Evolutionary conservation across 2,329 filamentous ascomycete genomes (phyloP).

Genomic region (Cryphonectria carpinicola): DNA sequence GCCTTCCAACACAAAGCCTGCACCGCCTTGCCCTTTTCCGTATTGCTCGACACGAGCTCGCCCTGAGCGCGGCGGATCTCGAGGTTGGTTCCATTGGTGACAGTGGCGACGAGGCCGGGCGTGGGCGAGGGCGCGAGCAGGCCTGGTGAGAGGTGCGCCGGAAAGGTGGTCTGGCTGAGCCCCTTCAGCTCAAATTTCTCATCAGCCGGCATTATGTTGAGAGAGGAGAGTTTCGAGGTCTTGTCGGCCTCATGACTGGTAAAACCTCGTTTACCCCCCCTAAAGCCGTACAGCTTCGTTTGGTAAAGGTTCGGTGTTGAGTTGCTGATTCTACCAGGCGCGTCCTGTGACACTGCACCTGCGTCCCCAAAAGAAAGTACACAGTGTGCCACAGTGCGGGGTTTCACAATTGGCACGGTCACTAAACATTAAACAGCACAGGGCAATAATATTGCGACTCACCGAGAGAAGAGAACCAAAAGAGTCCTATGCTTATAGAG

Average conservation of each 20-base stretch:
- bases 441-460: not conserved
- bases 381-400: constrained; percentile 12
- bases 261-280: no score
- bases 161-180: constrained; percentile 61
- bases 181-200: constrained; percentile 45
- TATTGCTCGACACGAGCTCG: constrained; percentile 62
- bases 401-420: not conserved
- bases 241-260: constrained; percentile 16
- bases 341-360: constrained; percentile 3
- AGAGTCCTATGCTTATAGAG: not conserved
- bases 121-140: constrained; percentile 79
- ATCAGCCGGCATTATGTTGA: constrained; percentile 27
- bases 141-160: constrained; percentile 56
- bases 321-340: not conserved
- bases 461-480: not conserved
- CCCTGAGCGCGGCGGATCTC: constrained; percentile 79
- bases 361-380: not conserved
- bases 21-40: constrained; percentile 46
- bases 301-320: not conserved
- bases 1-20: constrained; percentile 66
- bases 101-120: constrained; percentile 81
- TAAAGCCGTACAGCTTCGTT: not conserved
- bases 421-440: not conserved
- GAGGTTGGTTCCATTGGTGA: constrained; percentile 69
- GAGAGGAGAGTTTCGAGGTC: not conserved